Conservation (phyloP, 148 eudicot genomes). For the Amaranthus cruentus region DNA sequence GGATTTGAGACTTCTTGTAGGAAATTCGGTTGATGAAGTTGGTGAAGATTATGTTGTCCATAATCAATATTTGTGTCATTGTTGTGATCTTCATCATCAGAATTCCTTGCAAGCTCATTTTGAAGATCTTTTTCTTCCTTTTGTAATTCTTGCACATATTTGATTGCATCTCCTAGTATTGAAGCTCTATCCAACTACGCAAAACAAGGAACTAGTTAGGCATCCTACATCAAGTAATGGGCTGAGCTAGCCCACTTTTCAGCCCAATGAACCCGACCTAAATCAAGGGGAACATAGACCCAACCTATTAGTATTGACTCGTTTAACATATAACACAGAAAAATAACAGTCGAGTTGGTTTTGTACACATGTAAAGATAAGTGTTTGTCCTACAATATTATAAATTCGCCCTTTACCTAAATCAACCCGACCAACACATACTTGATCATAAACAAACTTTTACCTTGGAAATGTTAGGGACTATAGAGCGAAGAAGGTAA, state of each 20-base stretch:
- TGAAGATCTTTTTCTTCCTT: constrained; percentile 65
- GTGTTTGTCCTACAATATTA: too few relatives aligned
- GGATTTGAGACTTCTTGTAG: constrained; percentile 26
- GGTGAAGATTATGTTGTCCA: constrained; percentile 16
- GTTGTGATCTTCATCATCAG: constrained; percentile 48
- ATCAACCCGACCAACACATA: background rate
- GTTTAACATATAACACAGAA: too few relatives aligned
- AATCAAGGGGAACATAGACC: too few relatives aligned
- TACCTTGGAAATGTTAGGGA: constrained; percentile 94
- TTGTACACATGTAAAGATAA: too few relatives aligned
- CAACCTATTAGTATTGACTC: too few relatives aligned
- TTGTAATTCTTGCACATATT: constrained; percentile 72
- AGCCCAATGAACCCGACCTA: background rate
- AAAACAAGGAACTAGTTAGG: background rate
- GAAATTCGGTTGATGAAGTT: constrained; percentile 24
- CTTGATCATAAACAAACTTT: background rate
- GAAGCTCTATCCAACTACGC: constrained; percentile 82
- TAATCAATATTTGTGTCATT: constrained; percentile 13
- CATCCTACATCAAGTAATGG: background rate
- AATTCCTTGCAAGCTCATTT: constrained; percentile 63
- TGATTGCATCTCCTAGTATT: constrained; percentile 88
- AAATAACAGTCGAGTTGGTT: too few relatives aligned
- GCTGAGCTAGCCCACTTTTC: background rate
- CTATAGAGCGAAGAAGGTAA: constrained; percentile 69
- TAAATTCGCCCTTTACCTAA: too few relatives aligned